A percentile compares a stretch with the other conserved stretches of the same genome.
phyloP scores from a whole-genome alignment of 805 yeast genomes.

The Debaryomyces hansenii region DNA sequence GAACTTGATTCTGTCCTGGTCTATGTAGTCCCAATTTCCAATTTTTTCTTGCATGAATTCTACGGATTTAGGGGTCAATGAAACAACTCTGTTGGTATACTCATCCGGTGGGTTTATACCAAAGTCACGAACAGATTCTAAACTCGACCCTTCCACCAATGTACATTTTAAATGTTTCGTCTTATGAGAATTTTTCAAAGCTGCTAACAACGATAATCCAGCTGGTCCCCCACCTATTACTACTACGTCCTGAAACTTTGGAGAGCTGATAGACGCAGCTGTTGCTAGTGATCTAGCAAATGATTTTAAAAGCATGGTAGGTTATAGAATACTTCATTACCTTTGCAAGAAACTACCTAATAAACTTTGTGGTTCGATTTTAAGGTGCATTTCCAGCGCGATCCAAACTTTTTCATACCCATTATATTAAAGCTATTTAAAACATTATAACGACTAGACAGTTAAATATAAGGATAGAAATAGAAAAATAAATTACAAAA shows the following conservation, averaged over 20 bases:
- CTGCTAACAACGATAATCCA: conserved; percentile 83
- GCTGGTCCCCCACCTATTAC: conserved; percentile 98
- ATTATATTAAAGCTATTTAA: too few relatives aligned
- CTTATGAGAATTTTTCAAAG: conserved; percentile 66
- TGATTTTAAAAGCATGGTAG: conserved; percentile 2
- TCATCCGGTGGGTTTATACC: conserved; percentile 41
- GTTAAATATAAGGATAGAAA: too few relatives aligned
- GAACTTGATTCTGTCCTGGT: conserved; percentile 68
- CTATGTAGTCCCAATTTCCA: conserved; percentile 74
- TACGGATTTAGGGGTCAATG: conserved; percentile 80
- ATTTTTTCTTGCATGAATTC: conserved; percentile 58
- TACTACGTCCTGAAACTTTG: conserved; percentile 59
- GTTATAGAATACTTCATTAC: too few relatives aligned
- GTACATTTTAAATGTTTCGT: conserved; percentile 62
- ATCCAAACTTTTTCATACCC: too few relatives aligned
- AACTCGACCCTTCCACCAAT: conserved; percentile 70
- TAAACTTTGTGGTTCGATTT: too few relatives aligned
- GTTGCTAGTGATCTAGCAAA: conserved; percentile 10
- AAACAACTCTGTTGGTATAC: conserved; percentile 78
- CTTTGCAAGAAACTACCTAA: too few relatives aligned
- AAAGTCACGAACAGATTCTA: conserved; percentile 54
- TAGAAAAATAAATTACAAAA: too few relatives aligned
- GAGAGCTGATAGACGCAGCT: conserved; percentile 2
- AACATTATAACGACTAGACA: too few relatives aligned
- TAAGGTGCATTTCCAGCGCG: too few relatives aligned